phyloP scores from a whole-genome alignment of 768 basidiomycete genomes.

The Gautieria morchelliformis region DNA sequence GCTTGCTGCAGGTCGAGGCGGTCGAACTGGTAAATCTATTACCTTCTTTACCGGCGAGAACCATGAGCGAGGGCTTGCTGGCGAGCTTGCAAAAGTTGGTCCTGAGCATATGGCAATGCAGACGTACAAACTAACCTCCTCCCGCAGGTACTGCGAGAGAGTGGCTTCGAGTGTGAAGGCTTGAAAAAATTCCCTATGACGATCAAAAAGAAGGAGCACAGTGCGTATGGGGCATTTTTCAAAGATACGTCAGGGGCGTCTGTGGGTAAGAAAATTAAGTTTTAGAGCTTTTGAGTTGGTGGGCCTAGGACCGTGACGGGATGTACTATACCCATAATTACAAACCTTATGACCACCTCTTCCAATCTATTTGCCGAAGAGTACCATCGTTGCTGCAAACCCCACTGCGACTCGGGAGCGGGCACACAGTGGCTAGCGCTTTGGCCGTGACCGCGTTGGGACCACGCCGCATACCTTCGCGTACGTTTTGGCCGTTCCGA shows the following conservation, averaged over 20 bases:
- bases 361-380: too few relatives aligned
- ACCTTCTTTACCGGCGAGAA: constrained; percentile 95
- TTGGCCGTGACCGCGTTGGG: background rate
- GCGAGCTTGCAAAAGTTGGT: constrained; percentile 61
- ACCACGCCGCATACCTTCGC: background rate
- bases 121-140: background rate
- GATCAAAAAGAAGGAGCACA: constrained; percentile 92
- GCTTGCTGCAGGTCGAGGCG: constrained; percentile 66
- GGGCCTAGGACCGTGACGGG: background rate
- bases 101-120: background rate
- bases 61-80: constrained; percentile 80
- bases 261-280: constrained; percentile 71
- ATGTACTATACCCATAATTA: background rate
- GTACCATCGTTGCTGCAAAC: too few relatives aligned
- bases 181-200: constrained; percentile 90
- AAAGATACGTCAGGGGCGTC: constrained; percentile 45
- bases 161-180: constrained; percentile 67
- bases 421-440: constrained; percentile 4
- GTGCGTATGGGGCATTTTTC: constrained; percentile 84
- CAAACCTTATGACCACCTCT: background rate
- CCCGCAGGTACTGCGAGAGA: constrained; percentile 70
- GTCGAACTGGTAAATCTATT: constrained; percentile 80
- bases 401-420: background rate
- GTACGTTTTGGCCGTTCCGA: background rate
- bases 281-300: constrained; percentile 25